These are phyloP conservation scores for Papiliotrema fonsecae DNA, from an alignment of 1,284 basidiomycete species.

Conservation along the genomic window DNA sequence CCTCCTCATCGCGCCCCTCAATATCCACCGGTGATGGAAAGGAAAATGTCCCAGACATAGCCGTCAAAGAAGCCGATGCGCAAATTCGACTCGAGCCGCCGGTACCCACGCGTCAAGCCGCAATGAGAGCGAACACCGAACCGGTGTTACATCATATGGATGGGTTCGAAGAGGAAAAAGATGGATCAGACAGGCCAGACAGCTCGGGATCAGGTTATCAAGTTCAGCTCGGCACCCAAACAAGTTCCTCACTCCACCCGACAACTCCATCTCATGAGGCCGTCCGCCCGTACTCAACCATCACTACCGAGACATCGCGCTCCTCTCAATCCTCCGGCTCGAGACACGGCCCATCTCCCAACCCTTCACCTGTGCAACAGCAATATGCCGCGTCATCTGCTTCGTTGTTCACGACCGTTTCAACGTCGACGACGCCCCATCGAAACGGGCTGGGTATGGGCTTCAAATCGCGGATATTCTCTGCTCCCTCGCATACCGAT, in stretches of 20 bases:
- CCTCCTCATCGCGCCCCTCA: no score
- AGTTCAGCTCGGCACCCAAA: slow-evolving; percentile 10
- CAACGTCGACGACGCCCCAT: slow-evolving; percentile 13
- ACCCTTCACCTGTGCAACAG: background rate
- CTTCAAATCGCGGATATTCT: slow-evolving; percentile 44
- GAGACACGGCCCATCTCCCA: background rate
- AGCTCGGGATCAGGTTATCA: slow-evolving; percentile 4
- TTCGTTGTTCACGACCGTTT: slow-evolving; percentile 2
- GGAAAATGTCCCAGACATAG: no score
- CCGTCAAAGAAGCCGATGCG: no score
- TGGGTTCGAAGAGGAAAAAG: background rate
- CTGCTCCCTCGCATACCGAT: slow-evolving; percentile 17
- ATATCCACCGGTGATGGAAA: no score
- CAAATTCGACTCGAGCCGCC: no score
- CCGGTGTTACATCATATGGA: no score
- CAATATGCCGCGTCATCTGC: slow-evolving; percentile 1
- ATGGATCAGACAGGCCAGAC: background rate
- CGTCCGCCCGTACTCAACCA: slow-evolving; percentile 12
- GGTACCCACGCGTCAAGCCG: no score
- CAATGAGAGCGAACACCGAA: no score
- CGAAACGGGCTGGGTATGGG: slow-evolving; percentile 17
- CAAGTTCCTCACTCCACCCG: background rate
- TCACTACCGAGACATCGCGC: slow-evolving; percentile 15
- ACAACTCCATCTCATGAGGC: slow-evolving; percentile 10
- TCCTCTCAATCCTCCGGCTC: slow-evolving; percentile 24